phyloP scores from a whole-genome alignment of 2,329 filamentous ascomycete species.

The Coniochaeta sp. region DNA sequence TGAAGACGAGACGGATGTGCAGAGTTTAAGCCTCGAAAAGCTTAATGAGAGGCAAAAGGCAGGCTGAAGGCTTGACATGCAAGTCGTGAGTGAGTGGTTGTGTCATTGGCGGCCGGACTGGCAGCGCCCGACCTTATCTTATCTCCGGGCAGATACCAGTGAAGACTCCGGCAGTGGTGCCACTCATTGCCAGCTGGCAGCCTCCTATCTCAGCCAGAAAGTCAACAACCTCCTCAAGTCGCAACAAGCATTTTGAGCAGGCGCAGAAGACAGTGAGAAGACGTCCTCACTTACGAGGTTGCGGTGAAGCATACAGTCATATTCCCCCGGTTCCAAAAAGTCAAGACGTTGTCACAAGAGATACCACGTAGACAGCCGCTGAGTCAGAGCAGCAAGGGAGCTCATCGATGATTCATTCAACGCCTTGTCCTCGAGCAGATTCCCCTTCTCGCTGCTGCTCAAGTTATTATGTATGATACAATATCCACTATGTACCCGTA shows the following conservation, averaged over 20 bases:
- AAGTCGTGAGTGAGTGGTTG: conserved; percentile 4
- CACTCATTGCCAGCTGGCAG: not conserved
- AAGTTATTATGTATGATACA: not conserved
- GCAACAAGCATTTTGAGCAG: too few relatives aligned
- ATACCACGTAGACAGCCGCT: too few relatives aligned
- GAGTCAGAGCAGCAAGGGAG: too few relatives aligned
- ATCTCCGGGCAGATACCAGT: not conserved
- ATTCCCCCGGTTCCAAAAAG: too few relatives aligned
- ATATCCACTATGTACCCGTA: too few relatives aligned
- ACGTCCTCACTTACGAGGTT: too few relatives aligned
- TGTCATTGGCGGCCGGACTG: conserved; percentile 9
- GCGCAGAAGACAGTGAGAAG: too few relatives aligned
- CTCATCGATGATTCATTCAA: too few relatives aligned
- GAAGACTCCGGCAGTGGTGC: not conserved
- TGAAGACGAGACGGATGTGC: not conserved
- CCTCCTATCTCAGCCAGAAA: too few relatives aligned
- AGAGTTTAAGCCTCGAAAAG: not conserved
- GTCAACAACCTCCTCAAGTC: not conserved
- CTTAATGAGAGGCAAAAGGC: not conserved
- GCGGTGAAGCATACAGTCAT: too few relatives aligned
- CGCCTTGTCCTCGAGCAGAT: too few relatives aligned
- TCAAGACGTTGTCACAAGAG: too few relatives aligned
- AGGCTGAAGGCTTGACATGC: not conserved
- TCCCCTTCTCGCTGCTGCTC: not conserved
- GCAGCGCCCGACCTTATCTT: not conserved